Conservation (phyloP, 768 basidiomycete species). For the Lyophyllum semitale region DNA sequence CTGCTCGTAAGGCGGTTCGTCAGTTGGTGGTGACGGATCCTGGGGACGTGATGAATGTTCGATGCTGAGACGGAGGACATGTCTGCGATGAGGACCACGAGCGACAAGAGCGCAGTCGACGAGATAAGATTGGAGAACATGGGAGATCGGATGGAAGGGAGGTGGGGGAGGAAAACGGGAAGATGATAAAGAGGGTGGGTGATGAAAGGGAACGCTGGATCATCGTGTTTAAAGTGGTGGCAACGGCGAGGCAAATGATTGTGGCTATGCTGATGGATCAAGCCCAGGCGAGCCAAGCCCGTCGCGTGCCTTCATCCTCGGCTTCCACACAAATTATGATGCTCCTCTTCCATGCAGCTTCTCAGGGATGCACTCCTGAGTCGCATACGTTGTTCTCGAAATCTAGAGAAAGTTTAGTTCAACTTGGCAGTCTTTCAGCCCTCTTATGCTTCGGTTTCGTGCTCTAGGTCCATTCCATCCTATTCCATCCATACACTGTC, state of each 20-base stretch:
- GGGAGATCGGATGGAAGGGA: constrained; percentile 9
- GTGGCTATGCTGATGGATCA: constrained; percentile 12
- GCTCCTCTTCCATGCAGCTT: no score
- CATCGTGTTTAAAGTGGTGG: background rate
- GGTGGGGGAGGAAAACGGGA: constrained; percentile 1
- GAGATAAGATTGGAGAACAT: constrained; percentile 25
- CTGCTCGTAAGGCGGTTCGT: constrained; percentile 13
- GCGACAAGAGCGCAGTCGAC: constrained; percentile 21
- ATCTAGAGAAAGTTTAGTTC: background rate
- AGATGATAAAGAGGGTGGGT: constrained; percentile 1
- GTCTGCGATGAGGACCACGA: constrained; percentile 21
- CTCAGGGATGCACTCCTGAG: no score
- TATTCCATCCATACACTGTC: no score
- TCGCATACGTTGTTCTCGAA: background rate
- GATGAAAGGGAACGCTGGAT: background rate
- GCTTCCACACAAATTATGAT: no score
- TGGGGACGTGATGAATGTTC: constrained; percentile 18
- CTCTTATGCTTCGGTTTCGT: background rate
- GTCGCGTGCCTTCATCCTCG: background rate
- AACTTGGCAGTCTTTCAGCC: background rate
- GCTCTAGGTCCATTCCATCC: no score
- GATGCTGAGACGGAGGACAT: constrained; percentile 14
- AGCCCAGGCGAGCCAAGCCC: background rate
- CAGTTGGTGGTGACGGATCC: constrained; percentile 24
- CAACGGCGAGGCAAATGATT: constrained; percentile 3